Percentiles rank a stretch among this genome's conserved stretches.
These are phyloP conservation scores for Sporothrix phasma DNA, from an alignment of 2,329 filamentous ascomycete species.

Conservation along the genomic window DNA sequence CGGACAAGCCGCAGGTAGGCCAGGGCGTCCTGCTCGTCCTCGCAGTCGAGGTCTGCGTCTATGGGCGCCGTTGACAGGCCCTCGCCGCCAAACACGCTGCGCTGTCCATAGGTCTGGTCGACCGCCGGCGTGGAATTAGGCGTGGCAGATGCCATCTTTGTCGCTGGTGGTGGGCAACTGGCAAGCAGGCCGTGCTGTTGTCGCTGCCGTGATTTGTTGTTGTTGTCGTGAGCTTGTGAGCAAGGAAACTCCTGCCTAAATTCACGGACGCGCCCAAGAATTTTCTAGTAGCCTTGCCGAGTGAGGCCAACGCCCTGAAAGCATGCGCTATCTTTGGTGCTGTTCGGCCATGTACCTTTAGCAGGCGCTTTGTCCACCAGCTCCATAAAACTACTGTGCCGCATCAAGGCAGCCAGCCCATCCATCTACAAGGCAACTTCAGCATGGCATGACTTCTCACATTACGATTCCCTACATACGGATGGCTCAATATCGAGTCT, in stretches of 20 bases:
- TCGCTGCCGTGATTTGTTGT: neutral
- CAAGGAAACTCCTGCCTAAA: neutral
- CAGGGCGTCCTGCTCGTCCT: slow-evolving; percentile 57
- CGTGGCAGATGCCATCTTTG: slow-evolving; percentile 19
- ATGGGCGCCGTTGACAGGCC: slow-evolving; percentile 36
- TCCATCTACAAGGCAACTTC: too few species aligned
- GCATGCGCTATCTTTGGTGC: neutral
- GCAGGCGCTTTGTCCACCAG: neutral
- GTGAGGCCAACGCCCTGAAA: neutral
- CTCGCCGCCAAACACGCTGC: slow-evolving; percentile 58
- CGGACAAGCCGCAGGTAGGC: slow-evolving; percentile 62
- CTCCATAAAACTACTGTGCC: too few species aligned
- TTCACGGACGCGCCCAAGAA: neutral
- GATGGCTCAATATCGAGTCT: too few species aligned
- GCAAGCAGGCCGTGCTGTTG: neutral
- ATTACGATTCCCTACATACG: too few species aligned
- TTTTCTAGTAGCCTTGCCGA: slow-evolving; percentile 7
- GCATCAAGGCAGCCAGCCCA: neutral
- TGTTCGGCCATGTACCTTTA: too few species aligned
- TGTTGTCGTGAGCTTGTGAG: neutral
- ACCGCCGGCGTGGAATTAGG: slow-evolving; percentile 27
- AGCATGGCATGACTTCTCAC: too few species aligned
- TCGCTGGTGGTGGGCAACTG: neutral
- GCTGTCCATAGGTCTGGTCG: slow-evolving; percentile 60
- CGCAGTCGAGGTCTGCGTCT: slow-evolving; percentile 55